Base-by-base conservation (phyloP, 169 alveolate species). In the Eimeria nieschulzi region DNA sequence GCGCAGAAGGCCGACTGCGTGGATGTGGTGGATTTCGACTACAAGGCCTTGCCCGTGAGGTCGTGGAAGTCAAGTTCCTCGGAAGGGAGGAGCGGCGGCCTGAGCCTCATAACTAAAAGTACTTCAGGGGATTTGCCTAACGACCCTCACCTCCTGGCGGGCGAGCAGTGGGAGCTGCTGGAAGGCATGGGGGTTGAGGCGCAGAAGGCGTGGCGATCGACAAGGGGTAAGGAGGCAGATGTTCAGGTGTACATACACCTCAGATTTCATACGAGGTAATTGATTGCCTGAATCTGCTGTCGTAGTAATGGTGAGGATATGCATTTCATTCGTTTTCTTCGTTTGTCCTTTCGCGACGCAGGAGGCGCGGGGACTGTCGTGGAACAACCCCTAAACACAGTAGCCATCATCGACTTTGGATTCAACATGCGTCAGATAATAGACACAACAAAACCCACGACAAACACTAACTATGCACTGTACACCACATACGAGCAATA, bases 371-470 rank as follows among this genome's bases (percentile, higher is more conserved):
- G 91, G 15, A 46, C 80, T 17, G 55, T 83, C 10, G 21, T 19
- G 10, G 91, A 83, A 55, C 91, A 83, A 55, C 91, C 91, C 5
- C 33, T 72, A 25, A 83, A 83, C 70, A 83, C 91, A 15, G 64
- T 83, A 10, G 91, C 91, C 21, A 19, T 83, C 10, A 66, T 83
- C 23, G 91, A 83, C 82, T 83, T 83, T 12, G 91, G 91, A 2
- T 83, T 83, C 51, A 51, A 83, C 21, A n/a, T 83, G 68, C 21
- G 91, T 83, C 19, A 51, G 91, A 54, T 55, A 55, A 9, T 55
- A n/a, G n/a, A n/a, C n/a, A n/a, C n/a, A n/a, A n/a, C n/a, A n/a
- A n/a, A n/a, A n/a, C n/a, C n/a, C n/a, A n/a, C n/a, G n/a, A n/a
- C n/a, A n/a, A n/a, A n/a, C n/a, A n/a, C n/a, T n/a, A n/a, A n/a